Conservation (phyloP, 352 stramenopile genomes). For the Elongisporangium senticosum region DNA sequence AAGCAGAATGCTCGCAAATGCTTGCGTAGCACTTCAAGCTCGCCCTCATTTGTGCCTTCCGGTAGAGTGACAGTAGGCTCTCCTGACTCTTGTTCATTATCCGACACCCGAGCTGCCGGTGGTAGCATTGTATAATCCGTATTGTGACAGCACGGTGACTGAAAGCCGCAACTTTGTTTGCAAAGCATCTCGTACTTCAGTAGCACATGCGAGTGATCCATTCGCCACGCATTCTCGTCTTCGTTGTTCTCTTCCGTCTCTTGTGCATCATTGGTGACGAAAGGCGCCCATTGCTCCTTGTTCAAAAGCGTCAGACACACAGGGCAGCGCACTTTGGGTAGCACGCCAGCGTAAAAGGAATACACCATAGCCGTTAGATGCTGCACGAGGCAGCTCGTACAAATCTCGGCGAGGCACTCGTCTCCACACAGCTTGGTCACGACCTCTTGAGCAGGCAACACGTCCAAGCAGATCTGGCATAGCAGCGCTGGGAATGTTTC, state of each 20-base stretch:
- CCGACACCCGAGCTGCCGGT: neutral
- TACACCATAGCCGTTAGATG: slow-evolving; percentile 47
- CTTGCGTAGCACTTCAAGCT: slow-evolving; percentile 9
- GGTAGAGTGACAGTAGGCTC: slow-evolving; percentile 11
- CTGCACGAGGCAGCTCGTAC: slow-evolving; percentile 38
- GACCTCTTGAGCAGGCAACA: slow-evolving; percentile 19
- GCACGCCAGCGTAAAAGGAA: slow-evolving; percentile 49
- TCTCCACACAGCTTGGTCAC: slow-evolving; percentile 35
- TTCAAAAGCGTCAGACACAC: slow-evolving; percentile 48
- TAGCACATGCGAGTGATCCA: slow-evolving; percentile 38
- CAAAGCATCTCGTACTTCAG: slow-evolving; percentile 57
- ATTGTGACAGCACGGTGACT: slow-evolving; percentile 55
- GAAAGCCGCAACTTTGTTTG: slow-evolving; percentile 52
- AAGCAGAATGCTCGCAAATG: slow-evolving; percentile 31
- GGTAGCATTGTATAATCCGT: slow-evolving; percentile 51
- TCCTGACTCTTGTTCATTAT: slow-evolving; percentile 6
- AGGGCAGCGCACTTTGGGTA: slow-evolving; percentile 67
- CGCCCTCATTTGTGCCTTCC: slow-evolving; percentile 13
- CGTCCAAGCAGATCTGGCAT: slow-evolving; percentile 65
- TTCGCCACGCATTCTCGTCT: neutral
- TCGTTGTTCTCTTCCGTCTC: slow-evolving; percentile 1
- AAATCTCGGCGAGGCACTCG: slow-evolving; percentile 36
- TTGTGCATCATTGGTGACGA: slow-evolving; percentile 9
- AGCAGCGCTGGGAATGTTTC: slow-evolving; percentile 1
- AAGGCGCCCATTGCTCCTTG: slow-evolving; percentile 39